phyloP scores from a whole-genome alignment of 1,284 basidiomycete genomes.

The Trametes hirsuta region DNA sequence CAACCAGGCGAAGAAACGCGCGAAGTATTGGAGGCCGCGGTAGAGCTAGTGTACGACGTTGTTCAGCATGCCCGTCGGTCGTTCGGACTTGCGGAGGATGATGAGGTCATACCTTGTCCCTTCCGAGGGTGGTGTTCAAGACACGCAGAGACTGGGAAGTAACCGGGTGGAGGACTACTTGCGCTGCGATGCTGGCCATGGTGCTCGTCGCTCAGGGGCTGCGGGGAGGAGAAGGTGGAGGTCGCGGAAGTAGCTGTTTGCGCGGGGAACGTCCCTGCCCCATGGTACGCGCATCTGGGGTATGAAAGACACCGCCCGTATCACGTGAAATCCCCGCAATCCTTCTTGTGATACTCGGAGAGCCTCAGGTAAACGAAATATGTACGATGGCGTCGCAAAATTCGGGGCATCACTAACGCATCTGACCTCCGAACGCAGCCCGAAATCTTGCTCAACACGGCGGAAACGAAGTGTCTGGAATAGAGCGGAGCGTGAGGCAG shows the following conservation, averaged over 20 bases:
- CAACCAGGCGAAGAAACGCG: slow-evolving; percentile 90
- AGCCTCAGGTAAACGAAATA: no score
- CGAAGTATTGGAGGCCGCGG: slow-evolving; percentile 90
- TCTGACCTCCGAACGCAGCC: slow-evolving; percentile 17
- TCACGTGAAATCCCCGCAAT: slow-evolving; percentile 15
- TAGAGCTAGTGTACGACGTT: slow-evolving; percentile 61
- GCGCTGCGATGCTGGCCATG: slow-evolving; percentile 72
- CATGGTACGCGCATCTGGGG: slow-evolving; percentile 20
- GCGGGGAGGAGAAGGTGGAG: slow-evolving; percentile 1
- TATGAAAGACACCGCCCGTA: slow-evolving; percentile 12
- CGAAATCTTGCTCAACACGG: slow-evolving; percentile 1
- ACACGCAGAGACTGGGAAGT: slow-evolving; percentile 80
- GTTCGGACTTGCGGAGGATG: slow-evolving; percentile 6
- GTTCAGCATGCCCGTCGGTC: background rate
- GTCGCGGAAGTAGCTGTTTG: background rate
- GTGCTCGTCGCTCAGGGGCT: slow-evolving; percentile 6
- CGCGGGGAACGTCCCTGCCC: slow-evolving; percentile 4
- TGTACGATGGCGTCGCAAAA: no score
- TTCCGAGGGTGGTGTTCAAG: slow-evolving; percentile 79
- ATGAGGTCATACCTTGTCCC: slow-evolving; percentile 75
- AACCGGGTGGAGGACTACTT: slow-evolving; percentile 83
- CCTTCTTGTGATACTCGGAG: slow-evolving; percentile 7
- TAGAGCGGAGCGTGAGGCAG: background rate
- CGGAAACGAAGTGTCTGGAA: background rate
- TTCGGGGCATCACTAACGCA: background rate